Evolutionary conservation across 768 basidiomycete genomes (phyloP), one percentile per base, ranked within the genome.

Genomic region (Hirschioporus abietinus): DNA sequence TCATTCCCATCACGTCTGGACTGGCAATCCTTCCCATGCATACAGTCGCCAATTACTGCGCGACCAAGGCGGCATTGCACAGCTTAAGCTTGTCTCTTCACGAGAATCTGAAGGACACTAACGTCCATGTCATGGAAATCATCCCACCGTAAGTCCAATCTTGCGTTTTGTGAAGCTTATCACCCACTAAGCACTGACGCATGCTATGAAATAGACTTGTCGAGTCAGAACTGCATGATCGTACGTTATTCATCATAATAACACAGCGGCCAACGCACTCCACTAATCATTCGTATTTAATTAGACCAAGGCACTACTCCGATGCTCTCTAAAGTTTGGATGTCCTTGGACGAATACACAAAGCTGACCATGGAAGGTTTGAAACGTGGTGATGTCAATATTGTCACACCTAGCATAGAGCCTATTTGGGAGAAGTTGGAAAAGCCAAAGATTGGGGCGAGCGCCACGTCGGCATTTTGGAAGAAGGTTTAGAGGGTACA

Each of bases 151-250:
- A 66, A 72, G 84, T 78, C 12, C 23, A 24, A 7, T 36, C 15
- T n/a, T 36, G 57, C 42, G 58, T 25, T 69, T 27, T 26, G 10
- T 61, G 6, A 23, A 52, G 23, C 10, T 10, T 3, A 30, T 2
- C 30, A 30, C 30, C 8, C 30, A 30, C 8, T 30, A 8, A 30
- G 30, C 30, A 30, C 30, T 30, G 30, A n/a, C n/a, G 30, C 8
- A 30, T 30, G 30, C 30, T 30, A 30, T 30, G 8, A 30, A 30
- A 9, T 64, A 86, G 85, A 12, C 77, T 88, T 9, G 84, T 86
- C 9, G 86, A 88, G 74, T 87, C 85, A 2, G 86, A 88, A 70
- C 75, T 88, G 34, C 86, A 88, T 70, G 86, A 87, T 68, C 78
- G 86, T 85, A 69, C 69, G 81, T 71, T 2, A 3, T 42, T 61